Evolutionary conservation across 352 stramenopile genomes (phyloP), one percentile per base, ranked within the genome.

Genomic region (Phytopythium oedochilum): DNA sequence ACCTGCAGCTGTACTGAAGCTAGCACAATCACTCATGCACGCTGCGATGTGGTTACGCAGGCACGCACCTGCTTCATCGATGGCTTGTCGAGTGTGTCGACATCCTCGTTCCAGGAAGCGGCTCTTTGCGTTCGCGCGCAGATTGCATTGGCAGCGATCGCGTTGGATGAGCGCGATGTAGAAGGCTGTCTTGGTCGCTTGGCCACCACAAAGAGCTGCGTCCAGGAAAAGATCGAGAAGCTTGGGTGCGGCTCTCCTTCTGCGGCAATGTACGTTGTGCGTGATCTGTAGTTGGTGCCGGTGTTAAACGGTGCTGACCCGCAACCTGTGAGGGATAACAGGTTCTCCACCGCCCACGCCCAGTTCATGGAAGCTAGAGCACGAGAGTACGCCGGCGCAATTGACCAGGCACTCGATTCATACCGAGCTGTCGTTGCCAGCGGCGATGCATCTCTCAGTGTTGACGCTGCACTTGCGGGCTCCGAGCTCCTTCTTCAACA

Each of bases 81-180:
- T 59, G 81, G 70, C 0, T 64, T 89, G 20, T 75, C 73, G 10
- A 77, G 74, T 29, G 84, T 72, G 44, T 71, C 78, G 15, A 71
- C 78, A 3, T 86, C 81, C 15, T 80, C 81, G 0, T 88, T 92
- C 58, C 74, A 82, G 57, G 81, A 92, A 45, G 75, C 75, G 22
- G 52, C 67, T 26, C 54, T 88, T 22, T 89, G 78, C 26, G 65
- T 92, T 11, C 67, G 75, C 11, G 61, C 64, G 5, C 81, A 92
- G 53, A 50, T 88, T 12, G 73, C 74, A 28, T 53, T 89, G 39
- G 81, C 78, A 14, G 66, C 60, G 7, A 57, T 87, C 12, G 65
- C 75, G 5, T 63, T 89, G 17, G 36, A 39, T 7, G 43, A 51
- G 10, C 73, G 71, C 8, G 81, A 92, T 39, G 73, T 88, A 4